Conservation (phyloP, 2,329 filamentous ascomycete species). For the Cladophialophora exuberans region DNA sequence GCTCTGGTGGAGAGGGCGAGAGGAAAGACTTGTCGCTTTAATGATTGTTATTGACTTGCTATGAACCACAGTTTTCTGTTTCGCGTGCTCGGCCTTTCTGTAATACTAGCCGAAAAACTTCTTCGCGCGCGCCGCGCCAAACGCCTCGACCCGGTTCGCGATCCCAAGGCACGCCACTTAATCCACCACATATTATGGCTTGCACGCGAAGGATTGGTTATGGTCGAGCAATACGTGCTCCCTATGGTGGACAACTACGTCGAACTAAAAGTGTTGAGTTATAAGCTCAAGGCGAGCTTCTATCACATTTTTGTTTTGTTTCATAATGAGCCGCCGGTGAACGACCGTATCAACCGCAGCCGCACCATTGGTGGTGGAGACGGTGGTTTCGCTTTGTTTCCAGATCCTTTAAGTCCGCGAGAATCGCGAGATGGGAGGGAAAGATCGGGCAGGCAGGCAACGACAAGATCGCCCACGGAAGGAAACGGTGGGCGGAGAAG, state of each 20-base stretch:
- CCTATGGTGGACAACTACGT: conserved; percentile 78
- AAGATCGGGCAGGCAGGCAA: conserved; percentile 38
- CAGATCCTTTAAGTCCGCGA: conserved; percentile 32
- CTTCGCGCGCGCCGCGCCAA: conserved; percentile 81
- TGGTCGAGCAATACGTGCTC: conserved; percentile 83
- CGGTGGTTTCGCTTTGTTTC: conserved; percentile 28
- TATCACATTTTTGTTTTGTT: conserved; percentile 97
- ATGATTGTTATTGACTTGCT: conserved; percentile 20
- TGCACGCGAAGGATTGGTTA: conserved; percentile 83
- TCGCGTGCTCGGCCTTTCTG: conserved; percentile 87
- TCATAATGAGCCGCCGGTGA: conserved; percentile 83
- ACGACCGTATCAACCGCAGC: conserved; percentile 46
- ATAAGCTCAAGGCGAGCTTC: conserved; percentile 91
- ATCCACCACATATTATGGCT: conserved; percentile 96
- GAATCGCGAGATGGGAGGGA: conserved; percentile 12
- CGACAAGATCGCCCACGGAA: conserved; percentile 45
- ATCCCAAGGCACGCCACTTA: conserved; percentile 73
- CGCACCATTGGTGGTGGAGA: conserved; percentile 17
- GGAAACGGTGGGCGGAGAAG: conserved; percentile 40
- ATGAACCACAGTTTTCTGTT: conserved; percentile 66
- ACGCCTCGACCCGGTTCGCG: conserved; percentile 75
- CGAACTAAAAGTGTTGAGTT: conserved; percentile 85
- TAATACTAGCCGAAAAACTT: conserved; percentile 82
- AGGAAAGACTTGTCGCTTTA: not conserved
- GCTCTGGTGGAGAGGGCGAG: not conserved